Conservation (phyloP, 2,329 filamentous ascomycete species). For the Fusarium pininemorale region DNA sequence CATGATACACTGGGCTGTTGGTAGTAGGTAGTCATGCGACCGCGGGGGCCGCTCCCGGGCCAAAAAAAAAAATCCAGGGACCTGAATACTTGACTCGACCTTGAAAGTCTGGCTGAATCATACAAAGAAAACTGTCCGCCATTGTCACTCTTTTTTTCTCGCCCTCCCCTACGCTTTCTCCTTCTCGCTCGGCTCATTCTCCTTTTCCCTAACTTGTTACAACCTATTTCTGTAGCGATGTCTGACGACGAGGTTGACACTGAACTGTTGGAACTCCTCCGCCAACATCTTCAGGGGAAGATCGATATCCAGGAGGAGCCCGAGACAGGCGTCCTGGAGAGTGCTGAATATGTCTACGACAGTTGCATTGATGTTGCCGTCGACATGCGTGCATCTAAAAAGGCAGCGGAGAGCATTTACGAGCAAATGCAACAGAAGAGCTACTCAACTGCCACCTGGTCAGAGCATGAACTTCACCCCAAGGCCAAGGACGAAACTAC, state of each 20-base stretch:
- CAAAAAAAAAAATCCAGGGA: slow-evolving; percentile 23
- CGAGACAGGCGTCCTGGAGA: slow-evolving; percentile 83
- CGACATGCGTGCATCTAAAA: slow-evolving; percentile 82
- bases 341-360: slow-evolving; percentile 87
- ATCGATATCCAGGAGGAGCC: slow-evolving; percentile 65
- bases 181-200: neutral
- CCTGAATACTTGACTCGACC: slow-evolving; percentile 14
- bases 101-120: slow-evolving; percentile 29
- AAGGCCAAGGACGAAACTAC: slow-evolving; percentile 81
- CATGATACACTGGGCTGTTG: neutral
- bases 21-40: neutral
- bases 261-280: slow-evolving; percentile 86
- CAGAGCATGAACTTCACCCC: slow-evolving; percentile 88
- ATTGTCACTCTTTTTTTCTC: slow-evolving; percentile 17
- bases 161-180: neutral
- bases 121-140: slow-evolving; percentile 16
- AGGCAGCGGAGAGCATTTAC: slow-evolving; percentile 82
- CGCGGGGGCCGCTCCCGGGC: slow-evolving; percentile 11
- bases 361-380: slow-evolving; percentile 93
- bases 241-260: slow-evolving; percentile 92
- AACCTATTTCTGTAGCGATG: slow-evolving; percentile 59
- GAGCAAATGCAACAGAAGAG: slow-evolving; percentile 82
- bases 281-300: slow-evolving; percentile 77
- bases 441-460: slow-evolving; percentile 89
- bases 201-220: neutral